These are phyloP conservation scores for Ascochyta viciae-villosae DNA, from an alignment of 2,329 filamentous ascomycete species.

Conservation along the genomic window DNA sequence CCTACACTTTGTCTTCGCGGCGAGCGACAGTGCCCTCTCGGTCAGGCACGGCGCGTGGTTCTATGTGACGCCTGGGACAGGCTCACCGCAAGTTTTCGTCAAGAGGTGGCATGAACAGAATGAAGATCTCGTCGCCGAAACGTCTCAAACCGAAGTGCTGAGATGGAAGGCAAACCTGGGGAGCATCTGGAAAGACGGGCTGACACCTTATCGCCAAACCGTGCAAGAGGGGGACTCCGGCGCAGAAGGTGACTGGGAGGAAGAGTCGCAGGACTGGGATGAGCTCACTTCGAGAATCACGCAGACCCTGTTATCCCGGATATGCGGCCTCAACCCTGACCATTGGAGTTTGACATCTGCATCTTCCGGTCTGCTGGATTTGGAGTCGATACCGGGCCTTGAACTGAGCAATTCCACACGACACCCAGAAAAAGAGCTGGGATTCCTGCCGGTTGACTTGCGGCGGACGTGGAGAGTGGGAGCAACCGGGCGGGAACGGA, in stretches of 20 bases:
- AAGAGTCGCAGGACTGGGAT: constrained; percentile 62
- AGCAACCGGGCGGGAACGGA: constrained; percentile 67
- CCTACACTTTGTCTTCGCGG: constrained; percentile 68
- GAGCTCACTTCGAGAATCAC: constrained; percentile 60
- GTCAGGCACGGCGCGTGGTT: constrained; percentile 70
- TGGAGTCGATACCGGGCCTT: constrained; percentile 68
- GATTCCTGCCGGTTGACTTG: constrained; percentile 65
- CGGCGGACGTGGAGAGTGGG: constrained; percentile 68
- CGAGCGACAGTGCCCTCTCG: constrained; percentile 64
- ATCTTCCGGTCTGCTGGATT: constrained; percentile 62
- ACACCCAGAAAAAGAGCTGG: constrained; percentile 53
- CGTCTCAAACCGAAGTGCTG: constrained; percentile 52
- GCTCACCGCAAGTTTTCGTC: constrained; percentile 56
- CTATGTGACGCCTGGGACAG: constrained; percentile 53
- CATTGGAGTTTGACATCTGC: constrained; percentile 65
- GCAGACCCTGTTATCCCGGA: constrained; percentile 56
- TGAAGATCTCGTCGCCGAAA: constrained; percentile 56
- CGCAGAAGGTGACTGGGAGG: constrained; percentile 42
- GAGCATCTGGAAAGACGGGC: constrained; percentile 61
- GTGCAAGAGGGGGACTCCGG: constrained; percentile 38
- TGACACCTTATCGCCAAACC: constrained; percentile 57
- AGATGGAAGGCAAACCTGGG: constrained; percentile 64
- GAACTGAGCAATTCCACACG: constrained; percentile 38
- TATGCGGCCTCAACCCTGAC: constrained; percentile 55
- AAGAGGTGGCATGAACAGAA: constrained; percentile 62